Evolutionary conservation across 1,284 basidiomycete species (phyloP).

Genomic region (Malassezia arunalokei): DNA sequence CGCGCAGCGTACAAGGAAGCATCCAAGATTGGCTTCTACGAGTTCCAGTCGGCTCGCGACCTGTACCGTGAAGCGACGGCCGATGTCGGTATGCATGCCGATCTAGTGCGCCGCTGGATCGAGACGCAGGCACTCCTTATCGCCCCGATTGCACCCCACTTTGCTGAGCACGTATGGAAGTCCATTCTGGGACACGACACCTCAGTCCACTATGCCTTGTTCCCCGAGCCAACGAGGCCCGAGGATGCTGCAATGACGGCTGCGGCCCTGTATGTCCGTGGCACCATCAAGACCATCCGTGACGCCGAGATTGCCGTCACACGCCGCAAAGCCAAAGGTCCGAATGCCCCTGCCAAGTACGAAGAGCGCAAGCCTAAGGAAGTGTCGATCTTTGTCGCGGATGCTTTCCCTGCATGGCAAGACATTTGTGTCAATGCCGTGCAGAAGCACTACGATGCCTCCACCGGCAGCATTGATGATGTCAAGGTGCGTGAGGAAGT

Average conservation of each 20-base stretch:
- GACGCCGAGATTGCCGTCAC: conserved; percentile 58
- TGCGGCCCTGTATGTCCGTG: conserved; percentile 65
- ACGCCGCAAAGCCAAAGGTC: conserved; percentile 34
- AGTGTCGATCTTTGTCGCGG: conserved; percentile 78
- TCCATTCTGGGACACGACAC: conserved; percentile 60
- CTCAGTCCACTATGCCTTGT: conserved; percentile 70
- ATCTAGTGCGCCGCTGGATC: conserved; percentile 68
- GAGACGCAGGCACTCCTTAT: conserved; percentile 65
- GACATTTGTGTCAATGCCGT: conserved; percentile 66
- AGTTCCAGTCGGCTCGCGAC: conserved; percentile 79
- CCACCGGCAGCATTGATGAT: conserved; percentile 65
- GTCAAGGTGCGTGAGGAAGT: conserved; percentile 62
- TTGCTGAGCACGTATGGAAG: conserved; percentile 78
- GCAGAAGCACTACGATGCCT: conserved; percentile 58
- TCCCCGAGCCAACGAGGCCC: conserved; percentile 56
- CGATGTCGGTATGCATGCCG: conserved; percentile 69
- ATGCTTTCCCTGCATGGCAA: conserved; percentile 86
- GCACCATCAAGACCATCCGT: conserved; percentile 73
- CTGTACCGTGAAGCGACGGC: conserved; percentile 89
- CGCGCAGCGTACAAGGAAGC: conserved; percentile 93
- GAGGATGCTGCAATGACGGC: conserved; percentile 52
- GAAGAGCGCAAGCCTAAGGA: conserved; percentile 54
- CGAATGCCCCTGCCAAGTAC: conserved; percentile 26
- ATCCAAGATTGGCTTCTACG: conserved; percentile 88
- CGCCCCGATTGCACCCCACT: conserved; percentile 84